Evolutionary conservation across 2,329 filamentous ascomycete species (phyloP), one percentile per base, ranked within the genome.

Genomic region (Volutella citrinella): DNA sequence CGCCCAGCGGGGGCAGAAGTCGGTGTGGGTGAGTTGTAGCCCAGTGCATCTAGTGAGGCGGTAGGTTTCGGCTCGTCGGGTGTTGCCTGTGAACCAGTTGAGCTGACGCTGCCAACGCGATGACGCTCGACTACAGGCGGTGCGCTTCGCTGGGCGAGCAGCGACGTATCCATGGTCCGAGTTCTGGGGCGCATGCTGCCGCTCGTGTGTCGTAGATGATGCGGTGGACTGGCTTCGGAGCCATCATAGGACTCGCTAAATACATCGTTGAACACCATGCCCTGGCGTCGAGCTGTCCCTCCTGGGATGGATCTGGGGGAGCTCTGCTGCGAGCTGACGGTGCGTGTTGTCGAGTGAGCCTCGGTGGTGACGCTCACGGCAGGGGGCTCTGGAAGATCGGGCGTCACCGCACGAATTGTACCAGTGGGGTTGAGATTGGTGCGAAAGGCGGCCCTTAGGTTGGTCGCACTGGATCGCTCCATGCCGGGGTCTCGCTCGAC

Each of bases 101-200:
- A 82, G 48, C 83, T 81, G 48, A 87, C 77, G 18, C 84, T 87
- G 30, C 83, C 81, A 26, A 87, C 76, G 32, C 83, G 74, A 49
- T 81, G 76, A 32, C 83, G 74, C 47, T 78, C 74, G 21, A 56
- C 38, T 5, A 58, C 46, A n/a, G 62, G 54, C 21, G 62, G 52
- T 10, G 63, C 54, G 13, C 55, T 57, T 32, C 58, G 55, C 28
- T 73, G 67, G 34, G 67, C 70, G 24, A 75, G 68, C 55, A 73
- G 65, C 21, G 71, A 64, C 26, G 70, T 68, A 46, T 80, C 76
- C 64, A 80, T 68, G 11, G 76, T 80, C 41, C 75, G 70, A 5
- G 75, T 80, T 38, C 76, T 68, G 20, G 74, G 73, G 27, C 76
- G 65, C 34, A 69, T 59, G 27, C 57, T 54, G 21, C 60, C 46